These are phyloP conservation scores for Scalesia atractyloides DNA, from an alignment of 129 eudicot species.

Conservation along the genomic window DNA sequence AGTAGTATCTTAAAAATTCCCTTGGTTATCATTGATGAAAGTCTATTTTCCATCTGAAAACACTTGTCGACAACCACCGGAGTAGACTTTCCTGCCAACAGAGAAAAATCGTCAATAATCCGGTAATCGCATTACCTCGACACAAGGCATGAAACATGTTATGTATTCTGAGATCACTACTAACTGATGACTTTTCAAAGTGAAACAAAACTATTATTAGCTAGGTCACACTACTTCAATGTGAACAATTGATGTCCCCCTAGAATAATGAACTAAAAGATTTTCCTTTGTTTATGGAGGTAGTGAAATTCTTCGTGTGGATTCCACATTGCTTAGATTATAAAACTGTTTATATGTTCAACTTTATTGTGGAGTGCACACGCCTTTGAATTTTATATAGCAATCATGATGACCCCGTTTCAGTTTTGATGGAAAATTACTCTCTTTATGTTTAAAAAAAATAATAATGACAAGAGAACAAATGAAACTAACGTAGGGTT, in stretches of 20 bases:
- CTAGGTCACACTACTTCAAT: background rate
- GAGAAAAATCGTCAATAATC: too few relatives aligned
- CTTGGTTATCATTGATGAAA: too few relatives aligned
- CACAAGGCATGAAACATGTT: too few relatives aligned
- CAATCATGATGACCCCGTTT: too few relatives aligned
- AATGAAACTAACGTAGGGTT: background rate
- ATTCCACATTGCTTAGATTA: constrained; percentile 30
- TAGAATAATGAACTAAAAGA: background rate
- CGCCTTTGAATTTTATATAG: constrained; percentile 19
- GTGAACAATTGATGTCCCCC: background rate
- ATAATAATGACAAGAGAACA: background rate
- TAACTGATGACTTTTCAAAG: background rate
- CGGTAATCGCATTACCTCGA: too few relatives aligned
- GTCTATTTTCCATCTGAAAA: too few relatives aligned
- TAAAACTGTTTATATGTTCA: background rate
- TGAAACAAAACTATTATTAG: background rate
- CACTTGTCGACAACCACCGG: too few relatives aligned
- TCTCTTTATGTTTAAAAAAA: background rate
- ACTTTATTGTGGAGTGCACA: constrained; percentile 40
- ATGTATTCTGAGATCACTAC: too few relatives aligned
- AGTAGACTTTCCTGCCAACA: too few relatives aligned
- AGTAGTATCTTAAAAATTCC: too few relatives aligned
- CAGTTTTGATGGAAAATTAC: too few relatives aligned
- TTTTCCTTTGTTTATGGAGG: background rate
- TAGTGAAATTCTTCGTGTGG: constrained; percentile 18